Conservation (phyloP, 2,329 filamentous ascomycete genomes). For the Keithomyces neogunnii region DNA sequence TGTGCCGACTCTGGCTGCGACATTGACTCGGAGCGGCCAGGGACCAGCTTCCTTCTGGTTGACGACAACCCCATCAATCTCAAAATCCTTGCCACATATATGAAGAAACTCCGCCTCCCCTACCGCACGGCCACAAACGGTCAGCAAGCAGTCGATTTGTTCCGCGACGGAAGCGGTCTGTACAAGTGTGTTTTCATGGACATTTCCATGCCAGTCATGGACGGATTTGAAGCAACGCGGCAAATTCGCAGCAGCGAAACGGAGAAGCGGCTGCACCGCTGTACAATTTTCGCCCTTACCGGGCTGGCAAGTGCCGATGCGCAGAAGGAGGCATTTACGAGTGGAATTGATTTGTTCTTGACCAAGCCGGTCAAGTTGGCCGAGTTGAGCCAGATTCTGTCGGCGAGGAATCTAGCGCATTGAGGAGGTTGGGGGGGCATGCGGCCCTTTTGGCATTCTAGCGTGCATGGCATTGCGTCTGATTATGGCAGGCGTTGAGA, state of each 20-base stretch:
- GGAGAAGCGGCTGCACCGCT: background rate
- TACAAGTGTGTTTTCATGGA: slow-evolving; percentile 29
- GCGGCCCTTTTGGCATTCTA: too few species aligned
- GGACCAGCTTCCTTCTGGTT: slow-evolving; percentile 17
- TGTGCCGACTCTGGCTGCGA: background rate
- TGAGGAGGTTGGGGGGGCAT: background rate
- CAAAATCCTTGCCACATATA: slow-evolving; percentile 18
- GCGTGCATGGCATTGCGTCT: background rate
- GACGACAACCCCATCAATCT: slow-evolving; percentile 30
- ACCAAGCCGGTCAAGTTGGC: slow-evolving; percentile 41
- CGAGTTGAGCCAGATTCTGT: slow-evolving; percentile 17
- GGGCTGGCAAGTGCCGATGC: slow-evolving; percentile 37
- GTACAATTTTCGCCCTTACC: slow-evolving; percentile 40
- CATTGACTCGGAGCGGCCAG: background rate
- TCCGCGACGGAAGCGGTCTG: slow-evolving; percentile 6
- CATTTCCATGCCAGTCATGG: slow-evolving; percentile 46
- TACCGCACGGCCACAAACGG: slow-evolving; percentile 18
- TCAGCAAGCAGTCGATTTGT: slow-evolving; percentile 18
- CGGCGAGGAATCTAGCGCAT: background rate
- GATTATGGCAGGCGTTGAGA: too few species aligned
- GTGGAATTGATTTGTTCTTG: slow-evolving; percentile 42
- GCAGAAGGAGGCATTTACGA: slow-evolving; percentile 40
- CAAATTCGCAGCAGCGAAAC: slow-evolving; percentile 27
- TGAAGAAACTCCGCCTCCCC: slow-evolving; percentile 17
- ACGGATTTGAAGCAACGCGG: slow-evolving; percentile 38